Evolutionary conservation across 140 eudicot species (phyloP).

Genomic region (Anethum foeniculum): DNA sequence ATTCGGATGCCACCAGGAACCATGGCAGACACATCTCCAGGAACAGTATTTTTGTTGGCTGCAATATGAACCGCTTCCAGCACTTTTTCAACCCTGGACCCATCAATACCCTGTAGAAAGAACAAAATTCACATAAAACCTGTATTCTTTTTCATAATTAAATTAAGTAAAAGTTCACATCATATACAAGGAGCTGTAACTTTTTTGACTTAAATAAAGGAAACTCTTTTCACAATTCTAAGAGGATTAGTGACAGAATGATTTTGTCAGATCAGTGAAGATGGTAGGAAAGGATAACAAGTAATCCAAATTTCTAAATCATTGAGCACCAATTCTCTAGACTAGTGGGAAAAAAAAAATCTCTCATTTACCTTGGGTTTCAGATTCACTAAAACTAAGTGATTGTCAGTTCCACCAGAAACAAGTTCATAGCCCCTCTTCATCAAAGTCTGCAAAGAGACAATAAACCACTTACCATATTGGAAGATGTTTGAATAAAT

Average conservation of each 20-base stretch:
- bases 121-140: not conserved
- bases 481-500: not conserved
- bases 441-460: conserved; percentile 50
- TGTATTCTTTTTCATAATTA: not conserved
- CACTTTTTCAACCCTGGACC: conserved; percentile 96
- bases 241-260: not conserved
- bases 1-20: conserved; percentile 99
- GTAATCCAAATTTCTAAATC: not conserved
- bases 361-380: conserved; percentile 59
- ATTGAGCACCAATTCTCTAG: not conserved
- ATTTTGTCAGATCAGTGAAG: not conserved
- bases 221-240: not conserved
- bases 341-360: not conserved
- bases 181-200: not conserved
- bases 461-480: not conserved
- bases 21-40: conserved; percentile 99
- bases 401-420: conserved; percentile 98
- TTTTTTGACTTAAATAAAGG: not conserved
- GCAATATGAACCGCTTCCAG: conserved; percentile 98
- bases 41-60: conserved; percentile 92
- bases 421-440: conserved; percentile 83
- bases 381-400: conserved; percentile 83
- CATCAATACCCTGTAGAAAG: conserved; percentile 67
- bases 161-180: not conserved
- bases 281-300: not conserved